Evolutionary conservation across 2,329 filamentous ascomycete species (phyloP).

Genomic region (Epichloe bromicola): DNA sequence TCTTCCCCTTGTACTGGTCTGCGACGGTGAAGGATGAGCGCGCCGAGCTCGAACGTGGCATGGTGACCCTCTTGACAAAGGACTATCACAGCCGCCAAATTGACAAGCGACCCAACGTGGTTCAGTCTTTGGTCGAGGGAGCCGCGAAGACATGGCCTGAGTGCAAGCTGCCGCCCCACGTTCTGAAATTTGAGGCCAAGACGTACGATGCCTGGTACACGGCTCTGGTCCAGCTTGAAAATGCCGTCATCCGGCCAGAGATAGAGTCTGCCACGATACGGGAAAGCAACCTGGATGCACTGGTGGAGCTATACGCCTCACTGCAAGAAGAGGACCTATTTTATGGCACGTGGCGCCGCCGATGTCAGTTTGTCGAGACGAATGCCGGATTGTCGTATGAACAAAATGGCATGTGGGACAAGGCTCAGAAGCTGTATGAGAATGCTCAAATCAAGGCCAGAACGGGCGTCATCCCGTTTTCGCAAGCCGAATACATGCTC

Average conservation of each 20-base stretch:
- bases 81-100: slow-evolving; percentile 93
- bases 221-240: slow-evolving; percentile 80
- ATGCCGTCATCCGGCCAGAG: slow-evolving; percentile 70
- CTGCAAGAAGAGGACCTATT: slow-evolving; percentile 95
- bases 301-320: slow-evolving; percentile 84
- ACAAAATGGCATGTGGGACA: slow-evolving; percentile 99
- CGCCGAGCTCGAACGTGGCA: slow-evolving; percentile 75
- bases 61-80: slow-evolving; percentile 83
- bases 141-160: slow-evolving; percentile 72
- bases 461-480: slow-evolving; percentile 91
- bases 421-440: slow-evolving; percentile 94
- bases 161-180: slow-evolving; percentile 88
- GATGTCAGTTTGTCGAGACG: slow-evolving; percentile 93
- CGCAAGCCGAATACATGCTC: slow-evolving; percentile 92
- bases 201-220: slow-evolving; percentile 97
- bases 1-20: slow-evolving; percentile 93
- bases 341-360: slow-evolving; percentile 90
- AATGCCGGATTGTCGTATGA: slow-evolving; percentile 96
- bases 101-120: slow-evolving; percentile 88
- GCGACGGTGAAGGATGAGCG: slow-evolving; percentile 78
- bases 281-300: slow-evolving; percentile 89
- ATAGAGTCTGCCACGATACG: slow-evolving; percentile 73
- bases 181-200: slow-evolving; percentile 87
- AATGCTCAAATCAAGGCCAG: slow-evolving; percentile 93
- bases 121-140: slow-evolving; percentile 82